Percentiles rank a stretch among this genome's conserved stretches.
Evolutionary conservation across 2,329 filamentous ascomycete species (phyloP).

Genomic region (Neocatenulostroma microsporum): DNA sequence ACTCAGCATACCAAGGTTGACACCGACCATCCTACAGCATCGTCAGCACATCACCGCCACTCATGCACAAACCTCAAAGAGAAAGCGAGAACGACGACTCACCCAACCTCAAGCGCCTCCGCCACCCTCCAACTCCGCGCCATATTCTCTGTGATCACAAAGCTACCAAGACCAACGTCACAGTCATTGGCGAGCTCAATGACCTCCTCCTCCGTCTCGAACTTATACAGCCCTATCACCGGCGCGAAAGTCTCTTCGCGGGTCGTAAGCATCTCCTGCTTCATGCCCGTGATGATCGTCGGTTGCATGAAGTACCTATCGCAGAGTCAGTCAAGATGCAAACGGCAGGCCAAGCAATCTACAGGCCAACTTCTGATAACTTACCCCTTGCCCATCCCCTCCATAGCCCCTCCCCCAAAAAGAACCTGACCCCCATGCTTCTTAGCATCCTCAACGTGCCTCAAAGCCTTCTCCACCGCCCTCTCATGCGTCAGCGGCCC

Average conservation of each 20-base stretch:
- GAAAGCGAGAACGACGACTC: background rate
- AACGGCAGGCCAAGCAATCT: no score
- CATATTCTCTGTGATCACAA: conserved; percentile 32
- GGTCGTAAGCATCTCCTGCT: conserved; percentile 15
- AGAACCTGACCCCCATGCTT: conserved; percentile 34
- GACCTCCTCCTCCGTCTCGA: conserved; percentile 22
- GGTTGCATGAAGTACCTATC: conserved; percentile 18
- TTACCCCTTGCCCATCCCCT: conserved; percentile 9
- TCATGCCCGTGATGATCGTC: conserved; percentile 19
- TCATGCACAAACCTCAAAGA: no score
- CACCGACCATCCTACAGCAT: conserved; percentile 25
- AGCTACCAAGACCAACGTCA: conserved; percentile 30
- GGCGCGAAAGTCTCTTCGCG: conserved; percentile 23
- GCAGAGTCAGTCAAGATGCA: no score
- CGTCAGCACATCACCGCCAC: conserved; percentile 4
- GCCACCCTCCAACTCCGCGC: conserved; percentile 31
- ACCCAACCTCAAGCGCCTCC: conserved; percentile 33
- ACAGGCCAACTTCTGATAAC: no score
- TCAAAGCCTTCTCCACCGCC: conserved; percentile 67
- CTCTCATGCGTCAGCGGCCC: conserved; percentile 79
- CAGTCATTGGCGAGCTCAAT: conserved; percentile 27
- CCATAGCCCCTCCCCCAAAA: conserved; percentile 8
- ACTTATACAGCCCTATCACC: conserved; percentile 17
- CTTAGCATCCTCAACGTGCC: conserved; percentile 69
- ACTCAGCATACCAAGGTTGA: conserved; percentile 23